These are phyloP conservation scores for Galerina sulciceps DNA, from an alignment of 768 basidiomycete species.

Conservation along the genomic window DNA sequence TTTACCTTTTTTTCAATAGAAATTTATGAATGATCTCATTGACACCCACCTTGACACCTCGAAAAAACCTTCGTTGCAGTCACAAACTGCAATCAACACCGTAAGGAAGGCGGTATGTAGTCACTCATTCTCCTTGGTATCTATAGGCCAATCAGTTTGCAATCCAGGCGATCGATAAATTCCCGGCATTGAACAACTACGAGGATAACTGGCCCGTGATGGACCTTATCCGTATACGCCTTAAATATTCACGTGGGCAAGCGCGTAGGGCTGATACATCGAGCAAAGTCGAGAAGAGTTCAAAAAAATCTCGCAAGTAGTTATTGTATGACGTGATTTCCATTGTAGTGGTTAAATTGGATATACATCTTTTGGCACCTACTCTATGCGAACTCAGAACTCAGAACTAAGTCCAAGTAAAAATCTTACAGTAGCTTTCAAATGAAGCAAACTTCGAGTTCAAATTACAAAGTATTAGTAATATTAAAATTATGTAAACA, in stretches of 20 bases:
- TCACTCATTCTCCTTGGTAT: neutral
- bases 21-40: constrained; percentile 10
- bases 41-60: constrained; percentile 13
- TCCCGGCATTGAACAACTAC: neutral
- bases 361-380: no score
- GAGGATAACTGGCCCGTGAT: neutral
- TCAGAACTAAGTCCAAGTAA: no score
- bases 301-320: no score
- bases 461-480: no score
- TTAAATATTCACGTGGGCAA: neutral
- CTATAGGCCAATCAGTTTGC: neutral
- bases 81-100: neutral
- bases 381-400: no score
- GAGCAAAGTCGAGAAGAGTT: no score
- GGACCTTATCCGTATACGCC: neutral
- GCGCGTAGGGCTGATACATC: no score
- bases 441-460: no score
- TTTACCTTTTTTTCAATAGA: constrained; percentile 5
- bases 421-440: no score
- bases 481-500: no score
- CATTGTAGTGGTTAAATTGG: no score
- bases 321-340: no score
- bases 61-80: constrained; percentile 11
- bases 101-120: neutral
- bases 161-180: neutral